phyloP scores from a whole-genome alignment of 2,329 filamentous ascomycete genomes.

The Epichloe gansuensis region DNA sequence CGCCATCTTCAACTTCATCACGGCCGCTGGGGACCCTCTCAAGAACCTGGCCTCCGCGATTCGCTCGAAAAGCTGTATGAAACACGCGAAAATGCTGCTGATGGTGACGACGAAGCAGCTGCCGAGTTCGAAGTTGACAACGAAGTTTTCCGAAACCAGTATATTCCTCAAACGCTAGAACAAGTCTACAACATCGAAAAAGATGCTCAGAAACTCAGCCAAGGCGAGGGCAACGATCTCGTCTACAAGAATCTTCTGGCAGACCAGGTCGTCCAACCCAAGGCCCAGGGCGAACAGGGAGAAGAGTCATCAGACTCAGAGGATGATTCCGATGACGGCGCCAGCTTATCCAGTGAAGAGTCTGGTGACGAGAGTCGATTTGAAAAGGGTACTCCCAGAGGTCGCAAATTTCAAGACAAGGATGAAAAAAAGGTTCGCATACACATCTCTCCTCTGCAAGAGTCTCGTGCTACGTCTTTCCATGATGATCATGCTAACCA shows the following conservation, averaged over 20 bases:
- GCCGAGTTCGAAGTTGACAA: conserved; percentile 66
- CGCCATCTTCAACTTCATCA: conserved; percentile 75
- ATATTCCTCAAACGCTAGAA: conserved; percentile 89
- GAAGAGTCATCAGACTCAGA: conserved; percentile 24
- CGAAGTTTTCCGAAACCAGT: conserved; percentile 89
- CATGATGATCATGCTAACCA: conserved; percentile 12
- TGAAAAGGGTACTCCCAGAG: conserved; percentile 57
- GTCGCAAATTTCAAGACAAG: conserved; percentile 83
- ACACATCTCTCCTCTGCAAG: neutral
- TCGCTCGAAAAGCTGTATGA: conserved; percentile 57
- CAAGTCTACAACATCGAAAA: conserved; percentile 95
- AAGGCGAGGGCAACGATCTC: conserved; percentile 63
- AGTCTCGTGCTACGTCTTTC: neutral
- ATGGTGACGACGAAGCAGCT: conserved; percentile 31
- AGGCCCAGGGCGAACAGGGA: conserved; percentile 27
- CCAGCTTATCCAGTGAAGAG: conserved; percentile 30
- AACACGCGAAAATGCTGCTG: conserved; percentile 35
- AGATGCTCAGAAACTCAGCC: conserved; percentile 65
- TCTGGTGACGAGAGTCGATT: conserved; percentile 42
- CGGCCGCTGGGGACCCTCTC: conserved; percentile 45
- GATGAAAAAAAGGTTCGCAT: conserved; percentile 62
- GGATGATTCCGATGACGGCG: conserved; percentile 36
- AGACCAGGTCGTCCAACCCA: conserved; percentile 41
- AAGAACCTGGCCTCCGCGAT: conserved; percentile 47
- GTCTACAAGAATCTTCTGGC: conserved; percentile 80